phyloP scores from a whole-genome alignment of 2,329 filamentous ascomycete genomes.

The Fusarium poae region DNA sequence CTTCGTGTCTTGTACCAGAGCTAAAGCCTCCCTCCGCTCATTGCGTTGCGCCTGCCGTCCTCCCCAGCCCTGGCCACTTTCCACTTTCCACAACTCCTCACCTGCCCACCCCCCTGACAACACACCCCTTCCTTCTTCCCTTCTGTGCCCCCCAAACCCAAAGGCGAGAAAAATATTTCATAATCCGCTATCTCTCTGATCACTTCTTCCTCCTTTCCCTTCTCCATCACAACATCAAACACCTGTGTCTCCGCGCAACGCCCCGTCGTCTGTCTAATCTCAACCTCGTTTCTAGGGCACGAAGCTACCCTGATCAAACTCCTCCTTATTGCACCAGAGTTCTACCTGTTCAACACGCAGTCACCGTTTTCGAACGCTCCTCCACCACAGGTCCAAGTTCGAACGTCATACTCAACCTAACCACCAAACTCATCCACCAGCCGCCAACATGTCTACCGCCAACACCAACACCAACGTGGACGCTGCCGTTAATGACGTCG shows the following conservation, averaged over 20 bases:
- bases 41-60: conserved; percentile 38
- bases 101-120: conserved; percentile 47
- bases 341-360: conserved; percentile 60
- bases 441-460: conserved; percentile 83
- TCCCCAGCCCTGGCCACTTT: conserved; percentile 49
- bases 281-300: conserved; percentile 79
- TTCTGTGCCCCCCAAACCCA: conserved; percentile 43
- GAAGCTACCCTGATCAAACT: conserved; percentile 81
- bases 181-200: conserved; percentile 51
- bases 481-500: conserved; percentile 81
- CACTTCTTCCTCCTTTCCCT: conserved; percentile 51
- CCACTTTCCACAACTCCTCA: conserved; percentile 46
- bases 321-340: conserved; percentile 78
- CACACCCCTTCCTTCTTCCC: conserved; percentile 43
- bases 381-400: conserved; percentile 54
- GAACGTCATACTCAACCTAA: conserved; percentile 63
- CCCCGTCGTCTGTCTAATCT: conserved; percentile 61
- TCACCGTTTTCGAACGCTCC: conserved; percentile 62
- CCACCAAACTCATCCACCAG: conserved; percentile 57
- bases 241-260: conserved; percentile 63
- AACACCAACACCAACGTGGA: conserved; percentile 60
- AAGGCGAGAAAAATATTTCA: conserved; percentile 59
- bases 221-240: conserved; percentile 60
- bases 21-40: conserved; percentile 29
- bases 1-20: conserved; percentile 37